Conservation (phyloP, 805 yeast genomes). For the Isabelozyma rhagii region DNA sequence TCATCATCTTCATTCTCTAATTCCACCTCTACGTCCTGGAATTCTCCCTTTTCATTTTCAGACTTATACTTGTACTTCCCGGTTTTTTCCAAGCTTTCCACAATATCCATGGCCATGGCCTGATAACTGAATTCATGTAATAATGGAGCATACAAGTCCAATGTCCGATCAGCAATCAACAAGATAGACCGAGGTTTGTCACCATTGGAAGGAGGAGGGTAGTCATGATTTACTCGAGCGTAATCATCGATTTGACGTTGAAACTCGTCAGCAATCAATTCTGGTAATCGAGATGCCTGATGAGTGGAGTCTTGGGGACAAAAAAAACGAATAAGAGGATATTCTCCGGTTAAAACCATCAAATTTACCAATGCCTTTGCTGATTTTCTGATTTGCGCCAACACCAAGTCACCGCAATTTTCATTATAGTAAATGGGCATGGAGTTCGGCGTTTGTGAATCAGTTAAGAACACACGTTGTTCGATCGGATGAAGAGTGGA, state of each 20-base stretch:
- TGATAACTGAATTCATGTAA: constrained; percentile 89
- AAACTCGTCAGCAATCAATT: constrained; percentile 67
- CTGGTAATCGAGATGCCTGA: constrained; percentile 59
- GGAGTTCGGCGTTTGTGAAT: constrained; percentile 47
- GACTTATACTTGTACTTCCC: constrained; percentile 49
- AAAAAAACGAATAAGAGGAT: constrained; percentile 79
- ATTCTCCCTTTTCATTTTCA: constrained; percentile 50
- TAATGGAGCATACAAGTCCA: constrained; percentile 80
- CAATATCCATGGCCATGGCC: constrained; percentile 83
- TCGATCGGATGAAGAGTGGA: constrained; percentile 62
- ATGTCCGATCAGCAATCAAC: constrained; percentile 75
- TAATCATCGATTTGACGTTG: constrained; percentile 73
- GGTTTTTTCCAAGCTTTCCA: constrained; percentile 40
- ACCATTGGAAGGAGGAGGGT: constrained; percentile 51
- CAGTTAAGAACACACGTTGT: constrained; percentile 67
- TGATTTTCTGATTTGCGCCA: constrained; percentile 53
- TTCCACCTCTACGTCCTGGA: constrained; percentile 25
- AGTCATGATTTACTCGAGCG: constrained; percentile 63
- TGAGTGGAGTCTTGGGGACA: constrained; percentile 47
- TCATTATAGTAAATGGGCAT: constrained; percentile 71
- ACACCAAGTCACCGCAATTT: constrained; percentile 59
- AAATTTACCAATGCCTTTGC: constrained; percentile 67
- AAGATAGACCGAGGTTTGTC: constrained; percentile 68
- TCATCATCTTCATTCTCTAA: constrained; percentile 63
- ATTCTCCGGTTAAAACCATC: constrained; percentile 80